Evolutionary conservation across 139 green algal species (phyloP).

Genomic region (Astrephomene gubernaculifera): DNA sequence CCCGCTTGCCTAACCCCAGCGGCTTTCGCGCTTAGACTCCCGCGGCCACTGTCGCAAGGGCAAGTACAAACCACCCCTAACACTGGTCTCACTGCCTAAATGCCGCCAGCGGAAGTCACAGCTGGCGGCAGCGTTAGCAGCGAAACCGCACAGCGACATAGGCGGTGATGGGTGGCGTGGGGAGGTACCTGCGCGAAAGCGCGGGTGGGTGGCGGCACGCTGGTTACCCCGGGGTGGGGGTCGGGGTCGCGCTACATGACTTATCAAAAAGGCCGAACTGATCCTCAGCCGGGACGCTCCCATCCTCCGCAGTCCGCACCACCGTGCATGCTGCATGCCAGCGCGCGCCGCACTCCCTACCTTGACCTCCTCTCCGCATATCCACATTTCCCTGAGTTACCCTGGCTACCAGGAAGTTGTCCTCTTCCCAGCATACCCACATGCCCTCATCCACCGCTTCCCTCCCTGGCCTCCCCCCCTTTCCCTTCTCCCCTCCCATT

Average conservation of each 20-base stretch:
- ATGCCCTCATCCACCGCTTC: neutral
- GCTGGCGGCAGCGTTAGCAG: constrained; percentile 7
- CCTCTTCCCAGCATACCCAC: too few species aligned
- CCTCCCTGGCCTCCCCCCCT: neutral
- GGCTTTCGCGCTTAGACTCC: neutral
- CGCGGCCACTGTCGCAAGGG: constrained; percentile 36
- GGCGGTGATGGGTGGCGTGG: neutral
- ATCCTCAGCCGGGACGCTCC: too few species aligned
- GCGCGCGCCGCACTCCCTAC: too few species aligned
- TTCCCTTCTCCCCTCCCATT: neutral
- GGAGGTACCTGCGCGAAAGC: neutral
- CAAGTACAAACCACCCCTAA: constrained; percentile 11
- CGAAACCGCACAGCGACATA: neutral
- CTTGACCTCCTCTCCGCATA: too few species aligned
- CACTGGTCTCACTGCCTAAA: neutral
- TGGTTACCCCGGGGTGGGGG: neutral
- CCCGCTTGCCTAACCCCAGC: constrained; percentile 23
- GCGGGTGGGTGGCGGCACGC: neutral
- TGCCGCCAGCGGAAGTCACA: constrained; percentile 18
- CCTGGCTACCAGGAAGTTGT: too few species aligned
- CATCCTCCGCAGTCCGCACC: too few species aligned
- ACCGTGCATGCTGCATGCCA: too few species aligned
- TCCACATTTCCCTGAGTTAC: too few species aligned
- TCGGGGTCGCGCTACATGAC: neutral
- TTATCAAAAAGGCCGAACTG: constrained; percentile 48